Base-by-base conservation (phyloP, 1,284 basidiomycete genomes). In the Malassezia slooffiae region DNA sequence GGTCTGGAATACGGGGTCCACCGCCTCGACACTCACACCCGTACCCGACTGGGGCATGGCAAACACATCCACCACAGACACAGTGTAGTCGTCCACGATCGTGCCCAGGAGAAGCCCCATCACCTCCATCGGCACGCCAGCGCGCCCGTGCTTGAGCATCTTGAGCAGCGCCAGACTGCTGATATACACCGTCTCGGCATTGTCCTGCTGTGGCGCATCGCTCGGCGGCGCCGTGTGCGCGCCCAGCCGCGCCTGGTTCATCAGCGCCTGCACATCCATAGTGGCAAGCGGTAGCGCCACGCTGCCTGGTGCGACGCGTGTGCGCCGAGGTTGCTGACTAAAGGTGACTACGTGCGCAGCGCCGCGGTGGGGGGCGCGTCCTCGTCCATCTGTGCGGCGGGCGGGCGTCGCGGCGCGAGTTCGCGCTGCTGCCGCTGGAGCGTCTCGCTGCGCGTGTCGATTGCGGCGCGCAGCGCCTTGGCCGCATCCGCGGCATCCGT, bases 31-130 rank as follows among this genome's bases (percentile, higher is more conserved):
- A 41, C 87, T 91, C 35, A 99, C 91, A 0, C 89, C 93, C 13
- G 93, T 97, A 55, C 93, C 93, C 15, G 87, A 90, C 68, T 99
- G 93, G 26, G 93, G 93, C 93, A 99, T 99, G 34, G 93, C 93
- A 67, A 97, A 99, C 52, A 99, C 93, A 69, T 99, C 93, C 67
- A 96, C 85, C 42, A 95, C 90, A 70, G 91, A 73, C 35, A 75
- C 69, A 16, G 63, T 60, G 74, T 95, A 97, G 69, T 97, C 93
- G 74, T 99, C 93, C 35, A 97, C 86, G 59, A 97, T 97, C 70
- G 96, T 90, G 20, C 93, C 93, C 21, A 97, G 77, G 86, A 97
- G 91, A 46, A 97, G 79, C 57, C 93, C 93, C 93, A 99, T 97
- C 61, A 99, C 93, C 73, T 99, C 93, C 85, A 99, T 93, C 10